phyloP scores from a whole-genome alignment of 768 basidiomycete species.

The Leccinellum rugosiceps region DNA sequence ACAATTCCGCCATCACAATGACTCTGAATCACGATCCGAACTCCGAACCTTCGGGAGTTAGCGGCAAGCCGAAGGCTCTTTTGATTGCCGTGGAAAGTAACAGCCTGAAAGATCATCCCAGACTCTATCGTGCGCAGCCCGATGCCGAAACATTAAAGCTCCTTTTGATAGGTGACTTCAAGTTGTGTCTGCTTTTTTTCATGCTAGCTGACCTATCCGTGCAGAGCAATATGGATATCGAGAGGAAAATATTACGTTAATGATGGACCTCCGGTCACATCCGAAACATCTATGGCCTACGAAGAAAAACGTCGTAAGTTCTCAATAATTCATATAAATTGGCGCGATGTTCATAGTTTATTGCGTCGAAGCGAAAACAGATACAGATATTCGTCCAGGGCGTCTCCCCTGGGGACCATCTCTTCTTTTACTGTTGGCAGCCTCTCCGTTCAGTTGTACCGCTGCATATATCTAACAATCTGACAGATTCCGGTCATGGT shows the following conservation, averaged over 20 bases:
- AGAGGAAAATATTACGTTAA: slow-evolving; percentile 38
- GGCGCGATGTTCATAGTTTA: background rate
- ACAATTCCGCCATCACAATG: slow-evolving; percentile 6
- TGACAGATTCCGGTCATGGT: slow-evolving; percentile 51
- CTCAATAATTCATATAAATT: background rate
- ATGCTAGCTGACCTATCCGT: background rate
- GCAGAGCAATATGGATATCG: slow-evolving; percentile 39
- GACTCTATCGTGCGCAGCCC: slow-evolving; percentile 11
- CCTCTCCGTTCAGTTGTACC: background rate
- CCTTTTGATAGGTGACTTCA: slow-evolving; percentile 24
- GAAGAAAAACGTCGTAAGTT: slow-evolving; percentile 42
- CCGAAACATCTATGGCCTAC: slow-evolving; percentile 38
- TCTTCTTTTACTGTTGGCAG: slow-evolving; percentile 56
- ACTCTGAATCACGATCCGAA: background rate
- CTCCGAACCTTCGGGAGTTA: background rate
- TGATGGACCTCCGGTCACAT: slow-evolving; percentile 37
- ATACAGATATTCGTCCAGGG: slow-evolving; percentile 43
- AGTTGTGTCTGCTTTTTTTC: background rate
- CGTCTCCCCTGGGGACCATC: slow-evolving; percentile 45
- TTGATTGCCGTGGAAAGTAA: slow-evolving; percentile 22
- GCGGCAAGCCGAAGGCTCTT: slow-evolving; percentile 18
- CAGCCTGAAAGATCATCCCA: background rate
- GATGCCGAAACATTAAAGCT: slow-evolving; percentile 13
- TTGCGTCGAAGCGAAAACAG: slow-evolving; percentile 35
- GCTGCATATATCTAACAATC: background rate